Percentiles rank a stretch among this genome's conserved stretches.
Conservation (phyloP, 345 rosid genomes). For the Eucalyptus pauciflora region DNA sequence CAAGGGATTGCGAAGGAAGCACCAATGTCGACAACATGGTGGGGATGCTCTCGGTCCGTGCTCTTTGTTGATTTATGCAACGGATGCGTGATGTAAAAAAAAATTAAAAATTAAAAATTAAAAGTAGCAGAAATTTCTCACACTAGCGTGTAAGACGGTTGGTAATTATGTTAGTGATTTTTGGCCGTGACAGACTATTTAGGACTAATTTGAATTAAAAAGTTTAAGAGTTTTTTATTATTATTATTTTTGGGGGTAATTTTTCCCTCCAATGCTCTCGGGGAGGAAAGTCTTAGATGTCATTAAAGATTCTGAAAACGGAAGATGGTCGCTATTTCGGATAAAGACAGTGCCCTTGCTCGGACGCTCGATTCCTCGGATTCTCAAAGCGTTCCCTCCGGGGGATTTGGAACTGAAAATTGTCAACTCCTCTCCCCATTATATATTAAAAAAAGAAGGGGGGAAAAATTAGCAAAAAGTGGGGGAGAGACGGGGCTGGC, state of each 20-base stretch:
- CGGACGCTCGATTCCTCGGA: neutral
- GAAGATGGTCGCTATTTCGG: neutral
- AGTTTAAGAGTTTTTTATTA: no score
- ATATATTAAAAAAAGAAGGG: neutral
- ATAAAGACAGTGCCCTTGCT: neutral
- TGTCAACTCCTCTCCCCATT: neutral
- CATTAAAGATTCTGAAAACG: neutral
- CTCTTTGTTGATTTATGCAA: no score
- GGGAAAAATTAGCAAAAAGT: neutral
- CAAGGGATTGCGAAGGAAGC: neutral
- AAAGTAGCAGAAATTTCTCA: no score
- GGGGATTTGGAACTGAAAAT: neutral
- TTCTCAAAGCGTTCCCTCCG: neutral
- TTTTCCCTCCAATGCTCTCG: neutral
- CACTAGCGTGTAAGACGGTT: rapidly evolving
- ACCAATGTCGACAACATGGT: no score
- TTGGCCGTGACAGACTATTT: rapidly evolving
- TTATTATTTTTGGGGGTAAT: rapidly evolving
- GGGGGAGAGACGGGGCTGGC: neutral
- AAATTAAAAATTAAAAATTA: no score
- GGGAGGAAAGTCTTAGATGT: neutral
- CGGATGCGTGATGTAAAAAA: rapidly evolving
- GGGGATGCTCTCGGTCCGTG: no score
- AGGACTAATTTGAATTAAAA: no score
- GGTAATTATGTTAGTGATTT: no score